Conservation (phyloP, 371 early-diverging fungal genomes). For the Apophysomyces variabilis region DNA sequence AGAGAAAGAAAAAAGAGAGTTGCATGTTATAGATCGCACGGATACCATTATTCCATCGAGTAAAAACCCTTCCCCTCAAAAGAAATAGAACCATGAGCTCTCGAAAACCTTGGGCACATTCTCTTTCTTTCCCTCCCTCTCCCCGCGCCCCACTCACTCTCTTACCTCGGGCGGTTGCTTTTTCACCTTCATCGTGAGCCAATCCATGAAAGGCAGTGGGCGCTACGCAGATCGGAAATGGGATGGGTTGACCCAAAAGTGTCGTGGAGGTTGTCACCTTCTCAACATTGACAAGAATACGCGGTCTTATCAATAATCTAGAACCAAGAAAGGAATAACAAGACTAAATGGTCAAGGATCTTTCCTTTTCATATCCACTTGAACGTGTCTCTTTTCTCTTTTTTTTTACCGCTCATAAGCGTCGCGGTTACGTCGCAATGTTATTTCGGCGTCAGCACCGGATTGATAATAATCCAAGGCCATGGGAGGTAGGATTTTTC, state of each 20-base stretch:
- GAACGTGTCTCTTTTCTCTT: no score
- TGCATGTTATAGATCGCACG: no score
- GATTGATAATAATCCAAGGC: conserved; percentile 24
- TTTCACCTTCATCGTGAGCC: conserved; percentile 66
- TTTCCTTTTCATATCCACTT: no score
- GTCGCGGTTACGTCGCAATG: conserved; percentile 22
- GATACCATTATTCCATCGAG: no score
- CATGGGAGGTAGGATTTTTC: conserved; percentile 16
- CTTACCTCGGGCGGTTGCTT: conserved; percentile 49
- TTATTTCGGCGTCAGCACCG: conserved; percentile 25
- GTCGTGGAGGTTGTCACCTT: conserved; percentile 25
- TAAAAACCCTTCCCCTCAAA: no score
- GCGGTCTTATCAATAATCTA: conserved; percentile 30
- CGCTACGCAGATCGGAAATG: conserved; percentile 30
- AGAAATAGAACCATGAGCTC: no score
- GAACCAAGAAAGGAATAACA: background rate
- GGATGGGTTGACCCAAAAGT: conserved; percentile 27
- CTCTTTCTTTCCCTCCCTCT: background rate
- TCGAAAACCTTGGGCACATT: no score
- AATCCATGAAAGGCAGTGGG: conserved; percentile 59
- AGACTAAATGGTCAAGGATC: no score
- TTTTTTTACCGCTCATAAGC: conserved; percentile 26
- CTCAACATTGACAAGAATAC: conserved; percentile 31
- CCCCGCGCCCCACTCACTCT: background rate
- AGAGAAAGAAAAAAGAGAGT: background rate